Evolutionary conservation across 208 protist genomes (phyloP).

Genomic region (Balamuthia mandrillaris): DNA sequence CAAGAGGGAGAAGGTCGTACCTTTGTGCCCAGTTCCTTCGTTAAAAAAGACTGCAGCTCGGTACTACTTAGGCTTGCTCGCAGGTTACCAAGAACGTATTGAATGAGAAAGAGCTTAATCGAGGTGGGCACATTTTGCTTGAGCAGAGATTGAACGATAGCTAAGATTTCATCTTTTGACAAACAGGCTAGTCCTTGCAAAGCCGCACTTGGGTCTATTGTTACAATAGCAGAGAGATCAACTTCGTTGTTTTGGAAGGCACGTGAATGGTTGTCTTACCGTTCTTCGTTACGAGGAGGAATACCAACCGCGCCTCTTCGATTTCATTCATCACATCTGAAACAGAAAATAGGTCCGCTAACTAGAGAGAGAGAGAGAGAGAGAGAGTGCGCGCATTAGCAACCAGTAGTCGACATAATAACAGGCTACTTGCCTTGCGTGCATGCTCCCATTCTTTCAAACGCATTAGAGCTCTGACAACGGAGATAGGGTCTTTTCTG

Average conservation of each 20-base stretch:
- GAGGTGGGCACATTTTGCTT: not conserved
- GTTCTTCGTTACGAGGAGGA: not conserved
- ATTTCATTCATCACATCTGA: not conserved
- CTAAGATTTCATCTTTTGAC: not conserved
- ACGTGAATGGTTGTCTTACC: not conserved
- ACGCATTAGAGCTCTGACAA: not conserved
- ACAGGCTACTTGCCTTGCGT: not conserved
- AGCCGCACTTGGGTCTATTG: not conserved
- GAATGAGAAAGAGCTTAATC: no score
- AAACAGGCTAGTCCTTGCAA: not conserved
- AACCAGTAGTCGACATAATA: not conserved
- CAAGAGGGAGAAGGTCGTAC: not conserved
- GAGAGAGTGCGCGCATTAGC: no score
- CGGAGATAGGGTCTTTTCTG: not conserved
- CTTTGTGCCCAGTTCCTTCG: not conserved
- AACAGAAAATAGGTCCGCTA: not conserved
- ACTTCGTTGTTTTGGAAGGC: not conserved
- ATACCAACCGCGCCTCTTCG: not conserved
- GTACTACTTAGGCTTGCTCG: not conserved
- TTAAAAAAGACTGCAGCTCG: not conserved
- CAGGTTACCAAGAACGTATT: not conserved
- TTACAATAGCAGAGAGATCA: not conserved
- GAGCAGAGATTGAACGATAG: not conserved
- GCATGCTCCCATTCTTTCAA: slow-evolving; percentile 1
- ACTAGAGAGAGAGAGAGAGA: not conserved